Percentiles rank a stretch among this genome's conserved stretches.
phyloP scores from a whole-genome alignment of 805 yeast genomes.

The Spathaspora arborariae region DNA sequence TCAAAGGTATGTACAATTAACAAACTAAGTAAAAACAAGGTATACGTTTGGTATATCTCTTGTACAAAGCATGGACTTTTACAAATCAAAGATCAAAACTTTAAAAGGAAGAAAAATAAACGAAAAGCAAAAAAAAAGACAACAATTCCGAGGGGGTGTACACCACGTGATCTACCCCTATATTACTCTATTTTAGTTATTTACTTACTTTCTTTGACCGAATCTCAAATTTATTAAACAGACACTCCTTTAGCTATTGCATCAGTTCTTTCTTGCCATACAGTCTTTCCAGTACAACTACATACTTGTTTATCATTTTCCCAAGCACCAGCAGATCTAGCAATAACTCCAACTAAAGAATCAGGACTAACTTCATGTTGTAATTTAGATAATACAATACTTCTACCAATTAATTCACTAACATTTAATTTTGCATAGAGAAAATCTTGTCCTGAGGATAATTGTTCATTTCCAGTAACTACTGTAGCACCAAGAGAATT shows the following conservation, averaged over 20 bases:
- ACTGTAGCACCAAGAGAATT: slow-evolving; percentile 33
- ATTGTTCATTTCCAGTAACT: slow-evolving; percentile 8
- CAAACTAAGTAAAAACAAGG: no score
- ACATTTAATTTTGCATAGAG: slow-evolving; percentile 45
- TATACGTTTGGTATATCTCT: no score
- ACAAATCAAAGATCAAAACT: no score
- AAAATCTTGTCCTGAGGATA: slow-evolving; percentile 35
- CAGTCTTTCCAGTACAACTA: slow-evolving; percentile 90
- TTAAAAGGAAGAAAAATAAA: no score
- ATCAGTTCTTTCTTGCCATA: slow-evolving; percentile 91
- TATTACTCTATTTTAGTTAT: no score
- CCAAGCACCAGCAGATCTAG: slow-evolving; percentile 97
- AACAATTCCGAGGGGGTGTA: neutral
- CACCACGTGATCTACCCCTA: neutral
- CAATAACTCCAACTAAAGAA: slow-evolving; percentile 79
- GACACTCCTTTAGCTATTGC: slow-evolving; percentile 59
- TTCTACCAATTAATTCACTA: slow-evolving; percentile 67
- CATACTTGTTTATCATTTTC: slow-evolving; percentile 92
- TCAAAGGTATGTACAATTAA: no score
- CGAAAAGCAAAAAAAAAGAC: no score
- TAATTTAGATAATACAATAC: slow-evolving; percentile 45
- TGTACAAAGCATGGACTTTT: no score
- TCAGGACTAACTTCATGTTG: slow-evolving; percentile 37
- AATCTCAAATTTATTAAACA: slow-evolving; percentile 7
- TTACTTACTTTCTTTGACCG: neutral